Evolutionary conservation across 106 monocot species (phyloP).

Genomic region (Dactylorhiza incarnata): DNA sequence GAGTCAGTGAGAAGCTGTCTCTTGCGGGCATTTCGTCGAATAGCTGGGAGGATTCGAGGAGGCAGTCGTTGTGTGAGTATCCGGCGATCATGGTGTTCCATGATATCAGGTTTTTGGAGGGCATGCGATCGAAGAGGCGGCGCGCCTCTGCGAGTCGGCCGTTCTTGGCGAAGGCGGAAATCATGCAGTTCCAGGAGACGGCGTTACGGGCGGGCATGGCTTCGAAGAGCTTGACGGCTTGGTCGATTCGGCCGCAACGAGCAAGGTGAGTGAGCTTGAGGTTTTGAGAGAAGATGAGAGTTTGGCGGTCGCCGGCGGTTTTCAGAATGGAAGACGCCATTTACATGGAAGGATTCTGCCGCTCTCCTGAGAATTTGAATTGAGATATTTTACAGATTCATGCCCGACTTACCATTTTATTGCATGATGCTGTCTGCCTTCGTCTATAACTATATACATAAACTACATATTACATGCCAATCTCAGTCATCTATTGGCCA

Average conservation of each 20-base stretch:
- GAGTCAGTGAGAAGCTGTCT: conserved; percentile 36
- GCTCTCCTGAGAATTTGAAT: background rate
- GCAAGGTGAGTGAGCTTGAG: conserved; percentile 38
- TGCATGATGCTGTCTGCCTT: too few relatives aligned
- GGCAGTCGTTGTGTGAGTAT: conserved; percentile 22
- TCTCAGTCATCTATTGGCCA: too few relatives aligned
- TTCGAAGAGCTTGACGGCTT: conserved; percentile 44
- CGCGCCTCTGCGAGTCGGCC: conserved; percentile 25
- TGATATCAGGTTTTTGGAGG: conserved; percentile 27
- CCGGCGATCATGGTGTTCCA: conserved; percentile 53
- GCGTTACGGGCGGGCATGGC: conserved; percentile 39
- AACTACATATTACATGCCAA: too few relatives aligned
- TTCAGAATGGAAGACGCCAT: conserved; percentile 12
- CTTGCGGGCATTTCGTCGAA: conserved; percentile 48
- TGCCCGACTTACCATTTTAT: background rate
- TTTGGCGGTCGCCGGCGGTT: conserved; percentile 7
- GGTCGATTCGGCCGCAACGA: conserved; percentile 42
- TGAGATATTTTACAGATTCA: background rate
- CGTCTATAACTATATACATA: too few relatives aligned
- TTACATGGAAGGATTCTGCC: background rate
- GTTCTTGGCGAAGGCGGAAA: conserved; percentile 40
- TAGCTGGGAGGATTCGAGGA: conserved; percentile 18
- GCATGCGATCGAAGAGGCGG: conserved; percentile 30
- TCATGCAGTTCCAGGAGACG: conserved; percentile 51
- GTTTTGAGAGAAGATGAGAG: conserved; percentile 36